Percentiles rank a stretch among this genome's conserved stretches.
Conservation (phyloP, 169 alveolate genomes). For the Cryptosporidium ryanae region DNA sequence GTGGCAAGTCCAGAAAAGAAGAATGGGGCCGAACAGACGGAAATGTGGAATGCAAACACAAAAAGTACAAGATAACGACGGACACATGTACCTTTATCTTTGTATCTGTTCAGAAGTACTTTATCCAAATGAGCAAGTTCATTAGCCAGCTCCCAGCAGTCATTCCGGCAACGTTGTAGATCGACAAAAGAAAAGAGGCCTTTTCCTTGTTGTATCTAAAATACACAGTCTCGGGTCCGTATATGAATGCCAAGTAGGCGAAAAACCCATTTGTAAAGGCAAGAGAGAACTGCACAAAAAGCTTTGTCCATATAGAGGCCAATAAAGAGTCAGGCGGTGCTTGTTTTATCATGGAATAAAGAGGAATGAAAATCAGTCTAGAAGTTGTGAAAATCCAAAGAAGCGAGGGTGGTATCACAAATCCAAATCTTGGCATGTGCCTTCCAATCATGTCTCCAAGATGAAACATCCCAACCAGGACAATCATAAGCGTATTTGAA, state of each 20-base stretch:
- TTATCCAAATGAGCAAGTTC: slow-evolving; percentile 60
- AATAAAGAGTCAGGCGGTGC: slow-evolving; percentile 27
- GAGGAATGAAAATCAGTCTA: slow-evolving; percentile 63
- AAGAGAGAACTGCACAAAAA: slow-evolving; percentile 31
- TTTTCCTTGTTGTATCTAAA: slow-evolving; percentile 59
- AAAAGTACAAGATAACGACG: too few relatives aligned
- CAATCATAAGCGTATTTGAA: slow-evolving; percentile 28
- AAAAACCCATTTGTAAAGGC: slow-evolving; percentile 68
- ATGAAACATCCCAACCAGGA: slow-evolving; percentile 67
- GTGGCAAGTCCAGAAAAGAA: too few relatives aligned
- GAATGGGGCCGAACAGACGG: too few relatives aligned
- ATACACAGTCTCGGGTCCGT: slow-evolving; percentile 72
- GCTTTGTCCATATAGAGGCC: slow-evolving; percentile 41
- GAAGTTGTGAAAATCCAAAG: slow-evolving; percentile 70
- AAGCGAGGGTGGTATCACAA: slow-evolving; percentile 49
- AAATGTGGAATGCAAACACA: too few relatives aligned
- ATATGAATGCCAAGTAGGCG: slow-evolving; percentile 70
- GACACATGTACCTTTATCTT: too few relatives aligned
- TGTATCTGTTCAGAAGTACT: slow-evolving; percentile 16
- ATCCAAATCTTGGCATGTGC: slow-evolving; percentile 51
- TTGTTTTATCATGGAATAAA: slow-evolving; percentile 33
- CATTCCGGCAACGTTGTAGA: slow-evolving; percentile 71
- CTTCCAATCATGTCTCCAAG: slow-evolving; percentile 71
- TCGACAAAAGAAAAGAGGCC: slow-evolving; percentile 61
- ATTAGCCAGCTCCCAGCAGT: slow-evolving; percentile 75